Percentiles rank a stretch among this genome's conserved stretches.
Evolutionary conservation across 2,329 filamentous ascomycete genomes (phyloP).

Genomic region (Fusarium tricinctum): DNA sequence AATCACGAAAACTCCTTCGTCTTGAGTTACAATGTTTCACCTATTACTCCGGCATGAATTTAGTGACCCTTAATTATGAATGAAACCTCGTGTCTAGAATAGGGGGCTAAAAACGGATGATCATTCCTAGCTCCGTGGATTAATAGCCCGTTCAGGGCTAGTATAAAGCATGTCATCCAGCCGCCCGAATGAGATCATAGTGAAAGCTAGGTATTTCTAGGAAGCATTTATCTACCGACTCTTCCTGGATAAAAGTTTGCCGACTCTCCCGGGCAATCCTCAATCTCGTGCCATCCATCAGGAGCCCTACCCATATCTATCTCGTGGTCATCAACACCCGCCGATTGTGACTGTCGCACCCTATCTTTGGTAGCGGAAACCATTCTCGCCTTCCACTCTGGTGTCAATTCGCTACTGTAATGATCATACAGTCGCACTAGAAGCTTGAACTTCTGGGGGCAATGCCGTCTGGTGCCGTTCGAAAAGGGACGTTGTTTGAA

Average conservation of each 20-base stretch:
- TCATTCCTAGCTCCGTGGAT: not conserved
- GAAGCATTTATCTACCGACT: not conserved
- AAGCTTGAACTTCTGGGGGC: conserved; percentile 1
- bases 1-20: not conserved
- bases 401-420: not conserved
- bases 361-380: not conserved
- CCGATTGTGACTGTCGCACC: not conserved
- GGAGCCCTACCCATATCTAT: not conserved
- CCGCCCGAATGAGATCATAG: not conserved
- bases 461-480: not conserved
- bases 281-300: not conserved
- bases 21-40: not conserved
- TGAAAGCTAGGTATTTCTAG: not conserved
- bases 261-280: too few relatives aligned
- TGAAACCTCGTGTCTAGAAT: conserved; percentile 24
- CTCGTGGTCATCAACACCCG: not conserved
- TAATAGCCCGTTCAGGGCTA: not conserved
- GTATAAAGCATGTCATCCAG: not conserved
- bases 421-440: not conserved
- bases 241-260: not conserved
- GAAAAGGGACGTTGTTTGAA: not conserved
- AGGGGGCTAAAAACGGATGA: not conserved
- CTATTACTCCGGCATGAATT: conserved; percentile 17
- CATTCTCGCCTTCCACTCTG: not conserved
- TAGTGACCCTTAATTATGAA: conserved; percentile 13